Percentiles rank a stretch among this genome's conserved stretches.
These are phyloP conservation scores for Phytophthora cajani DNA, from an alignment of 352 stramenopile species.

Conservation along the genomic window DNA sequence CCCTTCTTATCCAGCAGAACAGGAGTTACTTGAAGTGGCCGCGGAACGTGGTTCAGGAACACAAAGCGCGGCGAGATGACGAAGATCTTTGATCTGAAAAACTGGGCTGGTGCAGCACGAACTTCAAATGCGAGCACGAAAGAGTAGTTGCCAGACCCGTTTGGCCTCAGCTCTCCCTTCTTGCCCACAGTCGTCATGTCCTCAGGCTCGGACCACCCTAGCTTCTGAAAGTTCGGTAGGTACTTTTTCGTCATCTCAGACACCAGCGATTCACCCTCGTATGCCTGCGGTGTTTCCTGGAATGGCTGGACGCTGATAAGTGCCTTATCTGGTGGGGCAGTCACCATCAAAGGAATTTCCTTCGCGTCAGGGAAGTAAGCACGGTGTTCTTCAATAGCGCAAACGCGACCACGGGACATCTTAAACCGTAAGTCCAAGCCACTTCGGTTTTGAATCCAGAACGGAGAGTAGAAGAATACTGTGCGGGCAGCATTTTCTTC, in stretches of 20 bases:
- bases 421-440: constrained; percentile 80
- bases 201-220: constrained; percentile 72
- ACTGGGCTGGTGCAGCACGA: constrained; percentile 78
- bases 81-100: constrained; percentile 85
- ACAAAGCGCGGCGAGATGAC: constrained; percentile 81
- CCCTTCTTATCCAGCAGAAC: constrained; percentile 85
- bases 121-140: constrained; percentile 87
- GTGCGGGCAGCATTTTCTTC: constrained; percentile 58
- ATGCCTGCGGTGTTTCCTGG: constrained; percentile 65
- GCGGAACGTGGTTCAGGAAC: constrained; percentile 68
- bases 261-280: constrained; percentile 61
- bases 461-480: constrained; percentile 75
- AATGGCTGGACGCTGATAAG: constrained; percentile 71
- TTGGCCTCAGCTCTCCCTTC: constrained; percentile 68
- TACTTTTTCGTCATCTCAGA: constrained; percentile 71
- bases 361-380: constrained; percentile 70
- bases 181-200: constrained; percentile 82
- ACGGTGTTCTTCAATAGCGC: constrained; percentile 72
- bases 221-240: constrained; percentile 71
- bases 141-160: constrained; percentile 52
- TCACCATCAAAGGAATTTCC: constrained; percentile 71
- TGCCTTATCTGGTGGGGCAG: constrained; percentile 67
- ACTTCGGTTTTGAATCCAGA: constrained; percentile 88
- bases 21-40: constrained; percentile 72
- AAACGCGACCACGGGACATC: constrained; percentile 61